These are phyloP conservation scores for Alternaria novae-zelandiae DNA, from an alignment of 2,329 filamentous ascomycete genomes.

Conservation along the genomic window DNA sequence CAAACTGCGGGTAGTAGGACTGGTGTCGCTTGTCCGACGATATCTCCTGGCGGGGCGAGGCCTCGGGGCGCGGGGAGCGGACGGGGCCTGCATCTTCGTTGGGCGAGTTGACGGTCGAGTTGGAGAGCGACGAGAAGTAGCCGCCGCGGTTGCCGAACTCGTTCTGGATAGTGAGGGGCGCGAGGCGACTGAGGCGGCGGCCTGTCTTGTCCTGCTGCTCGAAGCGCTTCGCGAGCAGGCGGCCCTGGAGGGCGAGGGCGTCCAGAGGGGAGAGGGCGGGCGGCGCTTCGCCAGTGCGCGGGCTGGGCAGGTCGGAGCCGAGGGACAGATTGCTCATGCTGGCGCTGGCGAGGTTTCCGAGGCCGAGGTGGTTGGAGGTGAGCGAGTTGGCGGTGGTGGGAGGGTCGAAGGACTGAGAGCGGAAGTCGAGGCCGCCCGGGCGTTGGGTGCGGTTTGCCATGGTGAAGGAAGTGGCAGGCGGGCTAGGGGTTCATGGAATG, in stretches of 20 bases:
- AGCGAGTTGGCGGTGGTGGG: slow-evolving; percentile 21
- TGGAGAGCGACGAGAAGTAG: slow-evolving; percentile 78
- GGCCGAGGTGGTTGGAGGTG: background rate
- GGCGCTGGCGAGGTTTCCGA: slow-evolving; percentile 30
- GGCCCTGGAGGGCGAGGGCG: slow-evolving; percentile 91
- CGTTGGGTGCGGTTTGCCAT: slow-evolving; percentile 41
- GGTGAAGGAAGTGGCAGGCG: slow-evolving; percentile 14
- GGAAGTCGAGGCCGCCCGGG: slow-evolving; percentile 43
- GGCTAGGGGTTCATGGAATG: slow-evolving; percentile 29
- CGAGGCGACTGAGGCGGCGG: slow-evolving; percentile 81
- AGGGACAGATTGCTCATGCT: slow-evolving; percentile 44
- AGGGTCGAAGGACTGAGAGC: slow-evolving; percentile 41
- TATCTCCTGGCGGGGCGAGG: slow-evolving; percentile 37
- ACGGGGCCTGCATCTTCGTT: slow-evolving; percentile 53
- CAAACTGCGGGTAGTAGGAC: slow-evolving; percentile 47
- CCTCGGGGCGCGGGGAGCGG: slow-evolving; percentile 31
- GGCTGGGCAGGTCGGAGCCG: slow-evolving; percentile 52
- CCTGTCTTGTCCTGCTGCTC: slow-evolving; percentile 75
- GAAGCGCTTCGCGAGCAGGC: slow-evolving; percentile 84
- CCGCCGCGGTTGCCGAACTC: slow-evolving; percentile 79
- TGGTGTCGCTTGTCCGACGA: slow-evolving; percentile 37
- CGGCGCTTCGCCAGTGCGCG: slow-evolving; percentile 67
- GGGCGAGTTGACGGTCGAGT: slow-evolving; percentile 60
- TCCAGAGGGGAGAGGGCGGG: slow-evolving; percentile 93
- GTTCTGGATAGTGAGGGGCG: slow-evolving; percentile 81